Evolutionary conservation across 805 yeast genomes (phyloP).

Genomic region (Wickerhamomyces hampshirensis): DNA sequence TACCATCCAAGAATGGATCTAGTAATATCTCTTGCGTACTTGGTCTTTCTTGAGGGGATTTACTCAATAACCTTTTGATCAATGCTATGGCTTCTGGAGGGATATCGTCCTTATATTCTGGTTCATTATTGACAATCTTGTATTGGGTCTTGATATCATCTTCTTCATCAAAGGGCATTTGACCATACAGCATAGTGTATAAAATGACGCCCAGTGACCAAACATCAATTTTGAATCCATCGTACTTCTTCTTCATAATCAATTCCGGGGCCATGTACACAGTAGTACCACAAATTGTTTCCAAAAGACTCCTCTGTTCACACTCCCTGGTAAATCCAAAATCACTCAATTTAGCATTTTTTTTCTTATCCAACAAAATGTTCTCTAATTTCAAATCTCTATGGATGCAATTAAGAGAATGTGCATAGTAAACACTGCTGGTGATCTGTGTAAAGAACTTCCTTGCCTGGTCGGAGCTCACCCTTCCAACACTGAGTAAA

Average conservation of each 20-base stretch:
- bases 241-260: constrained; percentile 59
- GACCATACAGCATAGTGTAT: constrained; percentile 78
- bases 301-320: constrained; percentile 49
- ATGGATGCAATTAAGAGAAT: constrained; percentile 72
- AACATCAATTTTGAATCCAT: constrained; percentile 77
- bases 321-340: constrained; percentile 91
- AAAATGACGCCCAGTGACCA: constrained; percentile 92
- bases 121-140: constrained; percentile 62
- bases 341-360: constrained; percentile 75
- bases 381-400: constrained; percentile 84
- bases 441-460: constrained; percentile 58
- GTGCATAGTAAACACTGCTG: constrained; percentile 63
- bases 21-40: constrained; percentile 44
- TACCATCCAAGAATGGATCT: constrained; percentile 45
- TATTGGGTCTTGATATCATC: constrained; percentile 57
- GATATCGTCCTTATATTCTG: constrained; percentile 41
- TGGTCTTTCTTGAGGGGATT: constrained; percentile 65
- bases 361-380: constrained; percentile 51
- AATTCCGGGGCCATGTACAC: constrained; percentile 98
- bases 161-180: constrained; percentile 88
- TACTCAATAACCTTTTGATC: constrained; percentile 50
- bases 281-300: constrained; percentile 90
- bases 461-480: constrained; percentile 47
- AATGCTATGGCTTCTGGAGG: constrained; percentile 48
- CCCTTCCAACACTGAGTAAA: constrained; percentile 46